Evolutionary conservation across 179 eudicot species (phyloP).

Genomic region (Amaranthus tricolor): DNA sequence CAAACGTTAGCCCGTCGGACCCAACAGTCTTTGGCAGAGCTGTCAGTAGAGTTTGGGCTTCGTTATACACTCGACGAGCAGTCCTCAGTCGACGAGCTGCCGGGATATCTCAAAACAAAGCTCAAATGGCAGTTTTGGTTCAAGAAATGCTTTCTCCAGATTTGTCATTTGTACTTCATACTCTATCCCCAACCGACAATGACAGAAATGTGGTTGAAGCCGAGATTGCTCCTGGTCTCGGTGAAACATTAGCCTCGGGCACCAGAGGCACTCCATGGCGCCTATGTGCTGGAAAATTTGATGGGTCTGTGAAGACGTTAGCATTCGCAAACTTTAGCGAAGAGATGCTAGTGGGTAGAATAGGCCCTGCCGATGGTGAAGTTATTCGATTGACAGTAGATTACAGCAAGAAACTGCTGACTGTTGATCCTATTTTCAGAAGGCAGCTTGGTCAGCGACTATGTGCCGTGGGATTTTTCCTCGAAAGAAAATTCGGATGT

Average conservation of each 20-base stretch:
- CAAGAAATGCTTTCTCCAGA: slow-evolving; percentile 93
- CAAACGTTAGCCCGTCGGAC: slow-evolving; percentile 81
- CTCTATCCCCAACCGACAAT: slow-evolving; percentile 75
- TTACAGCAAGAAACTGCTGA: slow-evolving; percentile 78
- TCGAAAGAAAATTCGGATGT: slow-evolving; percentile 74
- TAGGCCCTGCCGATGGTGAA: slow-evolving; percentile 70
- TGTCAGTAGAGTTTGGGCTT: slow-evolving; percentile 82
- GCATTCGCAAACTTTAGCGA: slow-evolving; percentile 95
- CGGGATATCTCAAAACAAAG: slow-evolving; percentile 72
- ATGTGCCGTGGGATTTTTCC: slow-evolving; percentile 71
- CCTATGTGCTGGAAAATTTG: slow-evolving; percentile 63
- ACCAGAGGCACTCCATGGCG: slow-evolving; percentile 98
- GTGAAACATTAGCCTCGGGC: slow-evolving; percentile 92
- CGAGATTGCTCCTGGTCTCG: slow-evolving; percentile 89
- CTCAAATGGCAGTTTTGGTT: slow-evolving; percentile 80
- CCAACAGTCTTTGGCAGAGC: slow-evolving; percentile 59
- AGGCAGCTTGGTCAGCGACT: slow-evolving; percentile 74
- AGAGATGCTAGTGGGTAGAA: slow-evolving; percentile 61
- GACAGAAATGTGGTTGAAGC: slow-evolving; percentile 63
- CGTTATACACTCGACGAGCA: slow-evolving; percentile 86
- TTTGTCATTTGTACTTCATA: slow-evolving; percentile 88
- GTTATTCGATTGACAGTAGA: slow-evolving; percentile 62
- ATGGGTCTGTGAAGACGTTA: slow-evolving; percentile 55
- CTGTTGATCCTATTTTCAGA: slow-evolving; percentile 61
- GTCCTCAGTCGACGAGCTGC: slow-evolving; percentile 84